Percentiles rank a stretch among this genome's conserved stretches.
Evolutionary conservation across 2,329 filamentous ascomycete species (phyloP).

Genomic region (Cercospora beticola): DNA sequence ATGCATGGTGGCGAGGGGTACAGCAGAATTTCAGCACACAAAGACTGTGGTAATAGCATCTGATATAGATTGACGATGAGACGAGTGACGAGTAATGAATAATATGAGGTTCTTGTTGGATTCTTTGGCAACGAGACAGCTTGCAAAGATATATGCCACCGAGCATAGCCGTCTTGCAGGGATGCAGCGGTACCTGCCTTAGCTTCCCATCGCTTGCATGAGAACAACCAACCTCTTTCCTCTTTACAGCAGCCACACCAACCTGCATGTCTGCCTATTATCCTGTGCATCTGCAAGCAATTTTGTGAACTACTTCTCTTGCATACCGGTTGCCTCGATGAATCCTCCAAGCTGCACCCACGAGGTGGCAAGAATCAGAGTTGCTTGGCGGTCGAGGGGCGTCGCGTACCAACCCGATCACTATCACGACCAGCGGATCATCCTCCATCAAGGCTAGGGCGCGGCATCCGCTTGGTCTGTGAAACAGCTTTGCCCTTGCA

Average conservation of each 20-base stretch:
- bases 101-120: neutral
- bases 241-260: neutral
- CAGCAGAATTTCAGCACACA: too few species aligned
- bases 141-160: neutral
- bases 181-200: constrained; percentile 9
- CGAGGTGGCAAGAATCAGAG: constrained; percentile 19
- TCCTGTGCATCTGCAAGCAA: neutral
- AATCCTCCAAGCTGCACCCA: neutral
- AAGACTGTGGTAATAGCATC: neutral
- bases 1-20: neutral
- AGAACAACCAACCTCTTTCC: constrained; percentile 3
- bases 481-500: constrained; percentile 22
- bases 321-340: neutral
- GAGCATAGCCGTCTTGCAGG: neutral
- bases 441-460: constrained; percentile 20
- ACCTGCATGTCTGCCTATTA: constrained; percentile 6
- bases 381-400: constrained; percentile 17
- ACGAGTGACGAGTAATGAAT: constrained; percentile 4
- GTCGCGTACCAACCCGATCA: constrained; percentile 2
- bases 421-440: constrained; percentile 13
- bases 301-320: neutral
- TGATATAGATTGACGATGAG: neutral
- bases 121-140: neutral
- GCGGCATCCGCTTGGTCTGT: constrained; percentile 18
- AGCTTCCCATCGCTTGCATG: neutral